Evolutionary conservation across 768 basidiomycete species (phyloP), one percentile per base, ranked within the genome.

Genomic region (Russula sp.): DNA sequence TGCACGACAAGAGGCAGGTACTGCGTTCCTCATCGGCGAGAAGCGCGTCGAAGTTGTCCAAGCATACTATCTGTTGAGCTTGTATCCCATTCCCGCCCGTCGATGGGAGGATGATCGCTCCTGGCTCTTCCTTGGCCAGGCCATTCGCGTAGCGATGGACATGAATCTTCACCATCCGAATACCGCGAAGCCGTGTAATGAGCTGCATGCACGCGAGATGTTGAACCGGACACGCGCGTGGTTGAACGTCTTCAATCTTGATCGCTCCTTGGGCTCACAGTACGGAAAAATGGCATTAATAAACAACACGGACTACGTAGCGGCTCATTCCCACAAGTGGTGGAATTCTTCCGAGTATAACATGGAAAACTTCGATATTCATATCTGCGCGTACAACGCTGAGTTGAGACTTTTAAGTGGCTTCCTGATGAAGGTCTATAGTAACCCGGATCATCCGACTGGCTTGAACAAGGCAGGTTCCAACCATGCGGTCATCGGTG

Each of bases 201-300:
- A 95, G 72, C 81, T 81, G 58, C 87, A 92, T 63, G 88, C 88
- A 5, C 84, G 94, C 47, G 89, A 94, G 74, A 84, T 94, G 74
- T 82, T 93, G 57, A 96, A 94, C 70, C 86, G 94, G 45, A 92
- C 92, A 52, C 84, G 93, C 20, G 83, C 88, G 3, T 98, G 93
- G 93, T 74, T 97, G 61, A 91, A 88, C 70, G 93, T 90, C 72
- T 91, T 88, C 75, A 92, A 94, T 72, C 77, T 96, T 49, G 94
- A 98, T 72, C 86, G 93, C 20, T 94, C 93, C 7, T 87, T 88
- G 18, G 86, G 90, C 13, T 87, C 85, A n/a, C 88, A 94, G 72
- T 93, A 95, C 73, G 94, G 94, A 59, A 93, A 93, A 74, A 81
- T 83, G 0, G 83, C 90, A n/a, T 88, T 90, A 51, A 87, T 97